Percentiles rank a stretch among this genome's conserved stretches.
Conservation (phyloP, 257 asterid species). For the Solanum tacnaense region DNA sequence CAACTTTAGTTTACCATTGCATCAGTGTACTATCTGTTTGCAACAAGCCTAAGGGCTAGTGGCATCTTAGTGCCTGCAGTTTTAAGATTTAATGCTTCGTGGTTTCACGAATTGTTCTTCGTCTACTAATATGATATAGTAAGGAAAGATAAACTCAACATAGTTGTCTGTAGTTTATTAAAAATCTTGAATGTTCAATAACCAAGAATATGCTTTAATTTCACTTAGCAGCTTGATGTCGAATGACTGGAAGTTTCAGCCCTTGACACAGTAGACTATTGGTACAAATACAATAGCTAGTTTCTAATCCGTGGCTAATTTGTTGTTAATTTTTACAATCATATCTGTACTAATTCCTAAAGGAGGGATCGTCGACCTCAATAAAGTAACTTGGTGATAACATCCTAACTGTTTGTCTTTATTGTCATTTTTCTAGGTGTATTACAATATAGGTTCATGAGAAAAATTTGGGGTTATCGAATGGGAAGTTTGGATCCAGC, state of each 20-base stretch:
- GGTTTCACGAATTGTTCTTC: background rate
- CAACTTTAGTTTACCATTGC: background rate
- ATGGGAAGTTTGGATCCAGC: slow-evolving; percentile 49
- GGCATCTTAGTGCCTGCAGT: background rate
- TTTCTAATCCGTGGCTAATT: background rate
- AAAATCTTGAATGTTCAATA: background rate
- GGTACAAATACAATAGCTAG: background rate
- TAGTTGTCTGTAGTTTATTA: background rate
- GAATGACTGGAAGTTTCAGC: background rate
- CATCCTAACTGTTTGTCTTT: background rate
- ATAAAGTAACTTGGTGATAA: background rate
- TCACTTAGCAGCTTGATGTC: background rate
- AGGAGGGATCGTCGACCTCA: background rate
- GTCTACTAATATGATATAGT: background rate
- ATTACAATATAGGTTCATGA: slow-evolving; percentile 4
- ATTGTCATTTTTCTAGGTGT: slow-evolving; percentile 2
- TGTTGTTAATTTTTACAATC: slow-evolving; percentile 3
- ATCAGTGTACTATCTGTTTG: background rate
- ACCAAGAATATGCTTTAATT: background rate
- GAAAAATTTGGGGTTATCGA: slow-evolving; percentile 29
- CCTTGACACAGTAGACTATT: background rate
- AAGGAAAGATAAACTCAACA: background rate
- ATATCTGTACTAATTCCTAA: background rate
- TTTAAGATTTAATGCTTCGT: background rate
- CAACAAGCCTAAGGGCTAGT: background rate